Base-by-base conservation (phyloP, 2,329 filamentous ascomycete genomes). In the Aspergillus aculeatus region DNA sequence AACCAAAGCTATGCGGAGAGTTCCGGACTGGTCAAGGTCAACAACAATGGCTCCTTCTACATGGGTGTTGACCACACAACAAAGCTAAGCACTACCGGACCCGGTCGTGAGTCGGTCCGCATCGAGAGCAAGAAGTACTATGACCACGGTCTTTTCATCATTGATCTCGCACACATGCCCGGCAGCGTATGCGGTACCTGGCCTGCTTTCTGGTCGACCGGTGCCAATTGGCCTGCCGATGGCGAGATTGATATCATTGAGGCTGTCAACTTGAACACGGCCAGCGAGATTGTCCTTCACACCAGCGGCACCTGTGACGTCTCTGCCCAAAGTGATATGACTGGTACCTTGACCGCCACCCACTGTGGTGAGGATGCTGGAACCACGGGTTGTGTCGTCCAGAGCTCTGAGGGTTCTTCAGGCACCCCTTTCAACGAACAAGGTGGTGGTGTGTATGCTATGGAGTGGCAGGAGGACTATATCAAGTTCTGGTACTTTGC, bases 201-300 rank as follows among this genome's bases (percentile, higher is more conserved):
- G 82, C 81, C 82, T 2, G 80, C 80, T 7, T 81, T 80, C 60
- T 81, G 79, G 79, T 73, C 77, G 5, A 69, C 78, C 0, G 77
- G 78, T 19, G 64, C 66, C 21, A 64, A 73, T 38, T 81, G 79
- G 79, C 78, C 78, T 1, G 53, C 66, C 1, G 71, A 74, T 38
- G 79, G 79, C 14, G 79, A 81, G 72, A 81, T 83, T 49, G 82
- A 83, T 66, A 78, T 84, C 51, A 80, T 83, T 63, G 82, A 84
- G 64, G 80, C 78, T 6, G 80, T 84, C 60, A 82, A 84, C 64
- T 61, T 73, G 50, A 73, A 79, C 57, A 65, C 73, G 24, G 72
- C 68, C 53, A 79, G 78, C 56, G 69, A 76, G 47, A 82, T 83
- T 65, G 81, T 80, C 12, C 72, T 83, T 49, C 82, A 84, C 62